Evolutionary conservation across 169 alveolate species (phyloP).

Genomic region (Babesia divergens): DNA sequence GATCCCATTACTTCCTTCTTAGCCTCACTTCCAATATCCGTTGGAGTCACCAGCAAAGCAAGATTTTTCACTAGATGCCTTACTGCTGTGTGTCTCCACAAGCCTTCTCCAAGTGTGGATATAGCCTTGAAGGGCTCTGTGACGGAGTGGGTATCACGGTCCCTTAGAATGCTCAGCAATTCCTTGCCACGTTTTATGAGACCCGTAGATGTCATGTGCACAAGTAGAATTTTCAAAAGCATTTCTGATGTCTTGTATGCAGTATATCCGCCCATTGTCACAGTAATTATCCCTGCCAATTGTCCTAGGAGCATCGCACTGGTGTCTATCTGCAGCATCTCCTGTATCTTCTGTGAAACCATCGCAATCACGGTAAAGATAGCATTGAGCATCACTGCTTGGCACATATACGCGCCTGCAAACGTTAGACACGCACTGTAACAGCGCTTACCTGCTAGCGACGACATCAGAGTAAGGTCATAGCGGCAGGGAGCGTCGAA

Average conservation of each 20-base stretch:
- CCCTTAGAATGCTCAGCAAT: neutral
- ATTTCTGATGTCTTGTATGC: slow-evolving; percentile 46
- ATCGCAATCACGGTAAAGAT: slow-evolving; percentile 23
- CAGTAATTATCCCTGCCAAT: slow-evolving; percentile 49
- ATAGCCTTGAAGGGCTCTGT: slow-evolving; percentile 2
- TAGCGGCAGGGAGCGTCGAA: neutral
- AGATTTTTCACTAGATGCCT: neutral
- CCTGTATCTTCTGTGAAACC: slow-evolving; percentile 46
- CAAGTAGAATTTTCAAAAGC: neutral
- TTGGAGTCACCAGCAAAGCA: neutral
- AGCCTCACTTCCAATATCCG: neutral
- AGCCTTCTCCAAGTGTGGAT: neutral
- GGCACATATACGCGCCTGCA: slow-evolving; percentile 40
- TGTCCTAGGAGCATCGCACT: slow-evolving; percentile 33
- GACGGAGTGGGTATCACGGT: neutral
- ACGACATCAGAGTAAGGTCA: neutral
- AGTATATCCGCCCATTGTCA: slow-evolving; percentile 41
- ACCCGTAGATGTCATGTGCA: neutral
- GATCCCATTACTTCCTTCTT: neutral
- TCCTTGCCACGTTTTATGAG: neutral
- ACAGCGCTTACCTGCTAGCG: slow-evolving; percentile 3
- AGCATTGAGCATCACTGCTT: slow-evolving; percentile 37
- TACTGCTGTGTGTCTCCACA: neutral
- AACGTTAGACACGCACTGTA: neutral
- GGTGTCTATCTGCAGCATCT: slow-evolving; percentile 40